Conservation (phyloP, 805 yeast genomes). For the Zygosaccharomyces rouxii region DNA sequence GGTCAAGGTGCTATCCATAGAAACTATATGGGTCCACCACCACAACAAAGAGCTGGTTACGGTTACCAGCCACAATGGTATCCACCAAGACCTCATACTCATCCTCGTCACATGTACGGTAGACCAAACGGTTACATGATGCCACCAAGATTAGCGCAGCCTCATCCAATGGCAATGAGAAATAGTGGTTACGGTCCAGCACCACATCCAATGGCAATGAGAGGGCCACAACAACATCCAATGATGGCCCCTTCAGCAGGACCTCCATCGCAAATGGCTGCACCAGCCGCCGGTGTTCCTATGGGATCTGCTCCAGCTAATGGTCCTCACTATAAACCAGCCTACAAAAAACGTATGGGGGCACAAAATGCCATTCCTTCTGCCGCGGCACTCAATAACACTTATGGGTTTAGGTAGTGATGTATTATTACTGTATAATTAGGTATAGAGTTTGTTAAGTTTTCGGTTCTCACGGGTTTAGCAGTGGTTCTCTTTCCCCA, state of each 20-base stretch:
- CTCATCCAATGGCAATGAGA: constrained; percentile 6
- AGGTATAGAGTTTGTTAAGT: constrained; percentile 3
- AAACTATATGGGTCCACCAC: not conserved
- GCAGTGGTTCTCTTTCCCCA: not conserved
- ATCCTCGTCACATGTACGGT: constrained; percentile 1
- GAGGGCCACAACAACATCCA: not conserved
- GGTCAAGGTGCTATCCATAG: constrained; percentile 2
- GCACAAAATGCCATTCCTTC: constrained; percentile 37
- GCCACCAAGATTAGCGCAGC: constrained; percentile 6
- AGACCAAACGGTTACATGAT: constrained; percentile 6
- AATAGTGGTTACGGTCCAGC: not conserved
- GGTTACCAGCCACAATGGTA: constrained; percentile 6
- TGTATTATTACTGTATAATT: constrained; percentile 6
- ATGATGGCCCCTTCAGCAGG: not conserved
- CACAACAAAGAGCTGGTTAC: not conserved
- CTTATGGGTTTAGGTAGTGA: constrained; percentile 40
- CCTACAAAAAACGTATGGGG: constrained; percentile 37
- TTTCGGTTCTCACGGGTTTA: not conserved
- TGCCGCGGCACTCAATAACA: constrained; percentile 42
- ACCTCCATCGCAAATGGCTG: constrained; percentile 2
- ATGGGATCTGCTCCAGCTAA: constrained; percentile 7
- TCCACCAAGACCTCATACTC: not conserved
- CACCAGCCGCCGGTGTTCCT: constrained; percentile 2
- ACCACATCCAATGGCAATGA: constrained; percentile 8
- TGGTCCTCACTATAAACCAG: constrained; percentile 34